These are phyloP conservation scores for Starmerella bombicola DNA, from an alignment of 805 yeast genomes.

Conservation along the genomic window DNA sequence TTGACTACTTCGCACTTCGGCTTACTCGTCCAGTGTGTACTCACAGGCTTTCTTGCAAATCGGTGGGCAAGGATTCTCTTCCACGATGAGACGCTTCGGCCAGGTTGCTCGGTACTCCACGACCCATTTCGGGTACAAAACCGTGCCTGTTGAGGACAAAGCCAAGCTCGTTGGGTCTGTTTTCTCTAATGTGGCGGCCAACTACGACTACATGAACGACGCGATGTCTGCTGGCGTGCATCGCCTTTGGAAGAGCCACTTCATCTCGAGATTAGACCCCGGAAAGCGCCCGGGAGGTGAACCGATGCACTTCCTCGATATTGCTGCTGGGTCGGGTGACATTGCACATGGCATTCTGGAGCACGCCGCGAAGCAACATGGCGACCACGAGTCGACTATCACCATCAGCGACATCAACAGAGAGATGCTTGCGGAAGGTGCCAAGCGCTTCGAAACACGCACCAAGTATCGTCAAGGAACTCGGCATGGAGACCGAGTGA, in stretches of 20 bases:
- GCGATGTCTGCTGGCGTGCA: conserved; percentile 95
- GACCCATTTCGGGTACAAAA: conserved; percentile 89
- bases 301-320: conserved; percentile 82
- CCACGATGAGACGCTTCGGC: conserved; percentile 1
- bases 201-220: conserved; percentile 94
- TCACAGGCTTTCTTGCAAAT: too few relatives aligned
- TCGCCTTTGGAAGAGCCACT: conserved; percentile 86
- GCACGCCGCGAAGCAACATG: conserved; percentile 69
- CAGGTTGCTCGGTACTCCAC: conserved; percentile 28
- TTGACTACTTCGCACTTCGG: too few relatives aligned
- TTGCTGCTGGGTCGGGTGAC: conserved; percentile 98
- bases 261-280: conserved; percentile 77
- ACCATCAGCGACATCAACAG: conserved; percentile 89
- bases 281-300: conserved; percentile 81
- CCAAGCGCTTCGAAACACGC: conserved; percentile 45
- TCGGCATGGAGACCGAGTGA: conserved; percentile 56
- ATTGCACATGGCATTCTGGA: conserved; percentile 91
- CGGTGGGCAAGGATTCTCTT: too few relatives aligned
- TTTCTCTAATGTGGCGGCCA: conserved; percentile 87
- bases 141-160: conserved; percentile 67
- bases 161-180: conserved; percentile 64
- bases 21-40: too few relatives aligned
- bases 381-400: conserved; percentile 68
- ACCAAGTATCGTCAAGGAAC: conserved; percentile 30
- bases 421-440: conserved; percentile 91